Evolutionary conservation across 2,329 filamentous ascomycete genomes (phyloP), one percentile per base, ranked within the genome.

Genomic region (Sporothrix inflata): DNA sequence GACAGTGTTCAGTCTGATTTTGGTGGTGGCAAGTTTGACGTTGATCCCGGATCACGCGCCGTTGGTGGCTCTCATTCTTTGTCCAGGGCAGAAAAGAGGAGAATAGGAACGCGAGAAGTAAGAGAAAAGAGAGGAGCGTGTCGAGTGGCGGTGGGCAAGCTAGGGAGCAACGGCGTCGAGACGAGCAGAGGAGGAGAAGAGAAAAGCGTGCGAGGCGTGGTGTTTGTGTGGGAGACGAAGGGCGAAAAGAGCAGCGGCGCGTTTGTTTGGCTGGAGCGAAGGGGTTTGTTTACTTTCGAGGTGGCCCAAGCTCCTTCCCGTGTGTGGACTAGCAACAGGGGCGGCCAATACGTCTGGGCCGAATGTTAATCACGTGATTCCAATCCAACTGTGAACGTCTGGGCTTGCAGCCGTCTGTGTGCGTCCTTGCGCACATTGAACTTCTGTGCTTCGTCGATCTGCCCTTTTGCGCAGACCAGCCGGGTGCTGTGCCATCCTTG

Each of bases 271-370:
- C 53, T 69, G 45, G 34, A n/a, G 61, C 12, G 42, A 45, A 14
- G 21, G 47, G 69, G 74, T 74, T 76, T 75, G 73, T 76, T 77
- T 77, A 77, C 76, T 75, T 75, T 75, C 61, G 70, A 8, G 34
- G n/a, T 74, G 74, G 74, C 68, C 74, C 71, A 71, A 75, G 74
- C 74, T 75, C 70, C 72, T 69, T 63, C 38, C 68, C 70, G 34
- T 49, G 63, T 38, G 1, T 42, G 30, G 27, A n/a, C 63, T 47
- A 69, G 65, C 65, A 73, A 73, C 73, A 63, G 38, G 55, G n/a
- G n/a, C n/a, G n/a, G n/a, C n/a, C n/a, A n/a, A n/a, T n/a, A n/a
- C n/a, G n/a, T n/a, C n/a, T n/a, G n/a, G n/a, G n/a, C n/a, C n/a
- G n/a, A n/a, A n/a, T n/a, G n/a, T n/a, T n/a, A n/a, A n/a, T 34